These are phyloP conservation scores for Adiantum capillusveneris DNA, from an alignment of 75 land plant genomes.

Conservation along the genomic window DNA sequence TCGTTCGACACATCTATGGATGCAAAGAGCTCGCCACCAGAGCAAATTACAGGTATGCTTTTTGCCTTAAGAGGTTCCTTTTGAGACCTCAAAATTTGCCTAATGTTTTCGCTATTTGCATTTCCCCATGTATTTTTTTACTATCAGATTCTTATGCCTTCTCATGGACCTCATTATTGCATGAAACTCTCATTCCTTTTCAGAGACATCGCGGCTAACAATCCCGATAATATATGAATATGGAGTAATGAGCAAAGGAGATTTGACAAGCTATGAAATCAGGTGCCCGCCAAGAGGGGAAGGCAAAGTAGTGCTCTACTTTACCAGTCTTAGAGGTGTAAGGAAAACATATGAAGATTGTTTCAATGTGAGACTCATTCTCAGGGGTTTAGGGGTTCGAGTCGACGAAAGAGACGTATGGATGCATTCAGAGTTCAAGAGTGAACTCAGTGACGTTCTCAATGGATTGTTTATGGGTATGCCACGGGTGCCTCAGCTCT, in stretches of 20 bases:
- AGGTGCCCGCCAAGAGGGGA: slow-evolving; percentile 24
- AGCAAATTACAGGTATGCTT: neutral
- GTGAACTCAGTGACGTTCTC: slow-evolving; percentile 13
- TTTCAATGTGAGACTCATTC: slow-evolving; percentile 16
- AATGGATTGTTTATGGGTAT: slow-evolving; percentile 1
- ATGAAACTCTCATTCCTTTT: too few species aligned
- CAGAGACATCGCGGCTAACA: too few species aligned
- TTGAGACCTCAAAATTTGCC: too few species aligned
- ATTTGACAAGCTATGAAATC: neutral
- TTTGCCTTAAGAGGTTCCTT: neutral
- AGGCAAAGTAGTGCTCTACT: slow-evolving; percentile 32
- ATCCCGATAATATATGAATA: too few species aligned
- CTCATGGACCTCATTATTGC: too few species aligned
- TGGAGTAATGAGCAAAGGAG: too few species aligned
- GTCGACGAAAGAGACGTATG: slow-evolving; percentile 40
- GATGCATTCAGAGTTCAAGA: slow-evolving; percentile 28
- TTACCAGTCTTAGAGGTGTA: slow-evolving; percentile 33
- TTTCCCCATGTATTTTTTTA: too few species aligned
- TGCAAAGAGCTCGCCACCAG: neutral
- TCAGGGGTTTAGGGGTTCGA: slow-evolving; percentile 13
- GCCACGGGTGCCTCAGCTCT: slow-evolving; percentile 23
- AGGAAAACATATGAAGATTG: slow-evolving; percentile 33
- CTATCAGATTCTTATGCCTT: too few species aligned
- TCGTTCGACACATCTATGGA: neutral
- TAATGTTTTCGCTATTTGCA: too few species aligned